These are phyloP conservation scores for Coniochaeta prunicola DNA, from an alignment of 2,329 filamentous ascomycete species.

Conservation along the genomic window DNA sequence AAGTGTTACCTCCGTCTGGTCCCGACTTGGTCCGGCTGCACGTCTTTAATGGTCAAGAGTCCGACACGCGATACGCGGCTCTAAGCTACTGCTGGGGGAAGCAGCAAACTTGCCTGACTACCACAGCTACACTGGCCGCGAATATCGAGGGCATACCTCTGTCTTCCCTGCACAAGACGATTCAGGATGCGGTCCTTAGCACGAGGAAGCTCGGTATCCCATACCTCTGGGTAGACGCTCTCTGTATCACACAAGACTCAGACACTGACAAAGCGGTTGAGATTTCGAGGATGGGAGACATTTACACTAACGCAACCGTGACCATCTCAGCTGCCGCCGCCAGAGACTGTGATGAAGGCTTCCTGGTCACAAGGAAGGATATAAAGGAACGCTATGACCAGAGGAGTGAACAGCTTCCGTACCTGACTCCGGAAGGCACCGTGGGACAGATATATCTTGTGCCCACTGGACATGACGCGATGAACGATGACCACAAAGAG, in stretches of 20 bases:
- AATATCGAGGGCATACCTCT: neutral
- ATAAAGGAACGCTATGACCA: no score
- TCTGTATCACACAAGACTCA: no score
- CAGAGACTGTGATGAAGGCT: no score
- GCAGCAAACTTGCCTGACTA: neutral
- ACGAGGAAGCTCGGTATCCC: no score
- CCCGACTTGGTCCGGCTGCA: neutral
- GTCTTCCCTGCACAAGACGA: neutral
- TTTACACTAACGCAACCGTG: no score
- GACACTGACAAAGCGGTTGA: no score
- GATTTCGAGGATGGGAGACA: no score
- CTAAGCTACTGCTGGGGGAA: neutral
- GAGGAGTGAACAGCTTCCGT: neutral
- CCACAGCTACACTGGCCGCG: neutral
- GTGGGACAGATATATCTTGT: neutral
- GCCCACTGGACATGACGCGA: neutral
- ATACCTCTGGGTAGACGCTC: no score
- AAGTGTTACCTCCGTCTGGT: no score
- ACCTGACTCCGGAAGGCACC: neutral
- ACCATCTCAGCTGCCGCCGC: constrained; percentile 1
- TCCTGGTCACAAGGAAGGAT: no score
- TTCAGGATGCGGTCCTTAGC: neutral
- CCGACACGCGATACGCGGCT: neutral
- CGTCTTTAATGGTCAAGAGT: neutral
- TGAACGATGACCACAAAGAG: neutral